Percentiles rank a stretch among this genome's conserved stretches.
phyloP scores from a whole-genome alignment of 345 rosid genomes.

The Hypericum perforatum region DNA sequence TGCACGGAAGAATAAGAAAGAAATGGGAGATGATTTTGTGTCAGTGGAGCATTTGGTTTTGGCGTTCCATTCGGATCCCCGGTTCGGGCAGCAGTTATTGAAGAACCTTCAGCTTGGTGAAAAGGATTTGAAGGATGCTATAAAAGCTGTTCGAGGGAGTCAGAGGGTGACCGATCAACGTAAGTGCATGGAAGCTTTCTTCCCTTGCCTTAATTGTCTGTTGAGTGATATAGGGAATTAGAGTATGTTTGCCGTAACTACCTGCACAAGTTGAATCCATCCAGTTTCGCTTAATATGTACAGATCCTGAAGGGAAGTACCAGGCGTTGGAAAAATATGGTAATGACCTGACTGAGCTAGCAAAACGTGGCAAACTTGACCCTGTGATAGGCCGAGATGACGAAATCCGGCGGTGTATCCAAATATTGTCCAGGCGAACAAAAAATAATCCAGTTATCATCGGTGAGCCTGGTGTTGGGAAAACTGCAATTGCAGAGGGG shows the following conservation, averaged over 20 bases:
- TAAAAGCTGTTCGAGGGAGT: slow-evolving; percentile 66
- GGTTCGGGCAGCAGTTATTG: slow-evolving; percentile 67
- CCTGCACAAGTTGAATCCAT: not conserved
- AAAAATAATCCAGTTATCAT: slow-evolving; percentile 92
- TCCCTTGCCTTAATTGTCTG: not conserved
- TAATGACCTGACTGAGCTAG: slow-evolving; percentile 84
- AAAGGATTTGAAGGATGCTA: slow-evolving; percentile 53
- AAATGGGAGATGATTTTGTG: slow-evolving; percentile 69
- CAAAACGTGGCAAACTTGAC: slow-evolving; percentile 83
- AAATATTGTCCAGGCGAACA: slow-evolving; percentile 83
- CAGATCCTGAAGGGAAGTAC: slow-evolving; percentile 82
- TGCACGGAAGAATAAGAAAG: slow-evolving; percentile 54
- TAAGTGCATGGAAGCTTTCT: slow-evolving; percentile 14
- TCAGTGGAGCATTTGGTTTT: slow-evolving; percentile 74
- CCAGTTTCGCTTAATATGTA: slow-evolving; percentile 8
- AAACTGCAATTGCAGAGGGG: slow-evolving; percentile 92
- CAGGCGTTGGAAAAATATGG: slow-evolving; percentile 83
- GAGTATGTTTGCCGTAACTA: not conserved
- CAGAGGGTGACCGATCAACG: slow-evolving; percentile 91
- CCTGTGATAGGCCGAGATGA: slow-evolving; percentile 90
- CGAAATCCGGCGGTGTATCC: slow-evolving; percentile 80
- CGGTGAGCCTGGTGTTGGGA: slow-evolving; percentile 94
- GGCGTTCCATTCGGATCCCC: slow-evolving; percentile 54
- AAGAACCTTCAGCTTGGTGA: slow-evolving; percentile 45
- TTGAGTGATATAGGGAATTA: not conserved